Conservation (phyloP, 352 stramenopile species). For the Phytopythium aichiense region DNA sequence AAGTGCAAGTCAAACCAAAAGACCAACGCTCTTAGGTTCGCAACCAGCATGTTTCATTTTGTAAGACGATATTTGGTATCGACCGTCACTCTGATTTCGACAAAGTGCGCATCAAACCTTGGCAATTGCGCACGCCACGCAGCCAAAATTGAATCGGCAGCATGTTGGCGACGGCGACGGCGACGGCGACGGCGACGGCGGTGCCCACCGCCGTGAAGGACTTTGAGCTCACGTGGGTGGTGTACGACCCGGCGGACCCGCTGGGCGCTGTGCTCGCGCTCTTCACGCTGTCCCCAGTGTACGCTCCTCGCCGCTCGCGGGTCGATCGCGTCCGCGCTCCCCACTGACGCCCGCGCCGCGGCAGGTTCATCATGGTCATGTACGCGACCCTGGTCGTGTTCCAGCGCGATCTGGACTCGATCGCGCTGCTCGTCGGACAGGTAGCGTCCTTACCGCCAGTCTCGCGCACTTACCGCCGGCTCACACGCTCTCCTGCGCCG, state of each 20-base stretch:
- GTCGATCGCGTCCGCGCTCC: background rate
- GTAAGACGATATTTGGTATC: too few relatives aligned
- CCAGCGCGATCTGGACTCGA: constrained; percentile 75
- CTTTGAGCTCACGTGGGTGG: constrained; percentile 83
- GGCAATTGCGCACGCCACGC: too few relatives aligned
- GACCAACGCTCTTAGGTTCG: background rate
- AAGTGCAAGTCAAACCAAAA: background rate
- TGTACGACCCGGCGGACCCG: constrained; percentile 72
- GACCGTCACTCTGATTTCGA: too few relatives aligned
- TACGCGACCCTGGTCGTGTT: constrained; percentile 73
- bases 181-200: background rate
- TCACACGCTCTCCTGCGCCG: background rate
- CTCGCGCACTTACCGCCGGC: background rate
- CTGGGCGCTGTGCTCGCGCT: constrained; percentile 64
- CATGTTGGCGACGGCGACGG: background rate
- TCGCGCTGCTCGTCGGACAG: constrained; percentile 68
- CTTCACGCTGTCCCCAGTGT: constrained; percentile 76
- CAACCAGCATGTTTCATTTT: too few relatives aligned
- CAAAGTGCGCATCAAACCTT: too few relatives aligned
- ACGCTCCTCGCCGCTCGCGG: constrained; percentile 5
- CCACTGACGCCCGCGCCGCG: background rate
- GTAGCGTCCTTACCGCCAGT: constrained; percentile 15
- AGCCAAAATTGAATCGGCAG: too few relatives aligned
- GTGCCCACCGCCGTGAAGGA: constrained; percentile 31
- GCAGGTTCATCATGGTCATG: constrained; percentile 84